A percentile compares a stretch with the other conserved stretches of the same genome.
Evolutionary conservation across 2,329 filamentous ascomycete genomes (phyloP).

Genomic region (Kalaharituber pfeilii): DNA sequence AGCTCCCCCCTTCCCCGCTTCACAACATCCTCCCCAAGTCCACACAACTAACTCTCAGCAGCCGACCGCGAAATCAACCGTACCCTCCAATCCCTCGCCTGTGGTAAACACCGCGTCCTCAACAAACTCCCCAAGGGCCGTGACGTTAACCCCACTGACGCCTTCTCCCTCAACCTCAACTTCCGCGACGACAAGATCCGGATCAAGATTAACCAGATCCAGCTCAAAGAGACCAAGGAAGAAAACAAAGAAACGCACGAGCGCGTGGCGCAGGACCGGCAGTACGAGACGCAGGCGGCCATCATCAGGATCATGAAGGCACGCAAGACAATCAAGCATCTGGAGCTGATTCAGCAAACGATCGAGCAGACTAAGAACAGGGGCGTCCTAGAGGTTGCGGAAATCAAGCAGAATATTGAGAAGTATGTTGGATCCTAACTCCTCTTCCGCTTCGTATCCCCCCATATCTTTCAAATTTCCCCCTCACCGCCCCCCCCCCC

Average conservation of each 20-base stretch:
- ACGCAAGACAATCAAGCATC: slow-evolving; percentile 67
- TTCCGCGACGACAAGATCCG: slow-evolving; percentile 72
- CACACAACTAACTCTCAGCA: slow-evolving; percentile 23
- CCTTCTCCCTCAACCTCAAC: slow-evolving; percentile 59
- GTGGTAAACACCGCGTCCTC: slow-evolving; percentile 70
- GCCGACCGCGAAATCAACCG: slow-evolving; percentile 63
- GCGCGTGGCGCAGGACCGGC: slow-evolving; percentile 69
- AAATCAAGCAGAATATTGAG: slow-evolving; percentile 96
- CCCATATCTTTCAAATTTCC: neutral
- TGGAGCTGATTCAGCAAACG: slow-evolving; percentile 77
- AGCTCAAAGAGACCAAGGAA: slow-evolving; percentile 85
- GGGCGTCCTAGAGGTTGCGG: slow-evolving; percentile 65
- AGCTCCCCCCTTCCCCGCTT: slow-evolving; percentile 57
- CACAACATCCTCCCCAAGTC: slow-evolving; percentile 29
- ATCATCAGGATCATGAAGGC: slow-evolving; percentile 92
- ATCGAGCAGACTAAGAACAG: slow-evolving; percentile 77
- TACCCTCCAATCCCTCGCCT: slow-evolving; percentile 87
- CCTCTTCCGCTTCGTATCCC: neutral
- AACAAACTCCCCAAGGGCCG: slow-evolving; percentile 69
- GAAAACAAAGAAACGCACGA: slow-evolving; percentile 92
- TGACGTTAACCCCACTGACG: slow-evolving; percentile 62
- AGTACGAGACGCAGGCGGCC: slow-evolving; percentile 92
- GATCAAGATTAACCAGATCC: slow-evolving; percentile 97
- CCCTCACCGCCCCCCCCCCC: neutral
- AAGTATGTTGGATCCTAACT: slow-evolving; percentile 33